These are phyloP conservation scores for Aspergillus ochraceoroseus DNA, from an alignment of 2,329 filamentous ascomycete genomes.

Conservation along the genomic window DNA sequence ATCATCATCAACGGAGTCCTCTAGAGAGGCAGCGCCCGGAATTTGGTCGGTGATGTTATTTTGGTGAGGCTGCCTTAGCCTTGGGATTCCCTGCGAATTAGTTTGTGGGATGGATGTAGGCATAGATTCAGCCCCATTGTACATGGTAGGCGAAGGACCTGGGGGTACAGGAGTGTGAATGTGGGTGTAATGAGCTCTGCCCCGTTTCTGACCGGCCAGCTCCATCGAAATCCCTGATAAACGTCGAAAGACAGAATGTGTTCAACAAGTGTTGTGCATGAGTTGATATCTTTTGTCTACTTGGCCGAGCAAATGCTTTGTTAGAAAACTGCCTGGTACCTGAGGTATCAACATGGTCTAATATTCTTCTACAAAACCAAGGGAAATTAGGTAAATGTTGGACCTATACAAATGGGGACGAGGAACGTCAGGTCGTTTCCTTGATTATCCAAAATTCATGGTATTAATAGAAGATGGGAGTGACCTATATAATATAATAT, in stretches of 20 bases:
- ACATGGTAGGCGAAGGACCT: not conserved
- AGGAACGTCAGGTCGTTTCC: too few relatives aligned
- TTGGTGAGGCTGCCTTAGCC: conserved; percentile 11
- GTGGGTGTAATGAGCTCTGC: conserved; percentile 4
- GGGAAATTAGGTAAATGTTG: too few relatives aligned
- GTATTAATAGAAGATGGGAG: conserved; percentile 3
- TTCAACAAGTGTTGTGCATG: too few relatives aligned
- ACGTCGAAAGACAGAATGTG: not conserved
- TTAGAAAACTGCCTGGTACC: too few relatives aligned
- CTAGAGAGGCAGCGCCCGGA: conserved; percentile 30
- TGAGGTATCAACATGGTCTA: too few relatives aligned
- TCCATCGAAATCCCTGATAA: conserved; percentile 7
- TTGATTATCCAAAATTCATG: conserved; percentile 1
- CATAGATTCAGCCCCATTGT: not conserved
- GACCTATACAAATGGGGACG: too few relatives aligned
- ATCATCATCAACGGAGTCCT: conserved; percentile 45
- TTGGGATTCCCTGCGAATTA: conserved; percentile 9
- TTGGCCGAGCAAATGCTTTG: too few relatives aligned
- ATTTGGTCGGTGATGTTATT: too few relatives aligned
- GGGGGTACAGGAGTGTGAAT: conserved; percentile 2
- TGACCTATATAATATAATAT: conserved; percentile 12
- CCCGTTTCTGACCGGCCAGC: conserved; percentile 11
- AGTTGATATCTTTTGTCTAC: too few relatives aligned
- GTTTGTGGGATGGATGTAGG: not conserved
- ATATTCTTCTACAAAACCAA: too few relatives aligned